Percentiles rank a stretch among this genome's conserved stretches.
phyloP scores from a whole-genome alignment of 1,139 yeast species.

The Yamadazyma atmosphaerica region DNA sequence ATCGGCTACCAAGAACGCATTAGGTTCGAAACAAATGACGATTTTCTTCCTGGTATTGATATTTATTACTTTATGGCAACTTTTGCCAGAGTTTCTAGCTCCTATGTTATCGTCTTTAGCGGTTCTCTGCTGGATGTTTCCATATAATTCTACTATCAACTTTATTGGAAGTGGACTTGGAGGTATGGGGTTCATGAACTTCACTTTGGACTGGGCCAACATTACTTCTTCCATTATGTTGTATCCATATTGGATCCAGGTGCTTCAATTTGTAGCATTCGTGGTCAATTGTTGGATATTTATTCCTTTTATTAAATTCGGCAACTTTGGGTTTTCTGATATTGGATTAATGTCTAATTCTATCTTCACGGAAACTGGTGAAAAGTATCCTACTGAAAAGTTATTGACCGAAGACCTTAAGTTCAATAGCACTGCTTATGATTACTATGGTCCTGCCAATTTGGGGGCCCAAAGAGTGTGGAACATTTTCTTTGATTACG shows the following conservation, averaged over 20 bases:
- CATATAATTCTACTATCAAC: slow-evolving; percentile 32
- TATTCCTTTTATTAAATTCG: slow-evolving; percentile 44
- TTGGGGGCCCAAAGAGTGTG: slow-evolving; percentile 49
- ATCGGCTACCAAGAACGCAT: slow-evolving; percentile 5
- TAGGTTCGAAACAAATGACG: slow-evolving; percentile 31
- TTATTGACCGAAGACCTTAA: slow-evolving; percentile 32
- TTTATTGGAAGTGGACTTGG: slow-evolving; percentile 48
- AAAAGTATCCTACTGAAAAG: slow-evolving; percentile 33
- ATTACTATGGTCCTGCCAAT: slow-evolving; percentile 36
- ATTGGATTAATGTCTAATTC: slow-evolving; percentile 44
- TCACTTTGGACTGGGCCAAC: slow-evolving; percentile 48
- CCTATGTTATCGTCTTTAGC: slow-evolving; percentile 45
- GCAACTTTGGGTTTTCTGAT: slow-evolving; percentile 23
- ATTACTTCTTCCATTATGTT: slow-evolving; percentile 45
- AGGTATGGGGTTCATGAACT: slow-evolving; percentile 44
- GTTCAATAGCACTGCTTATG: slow-evolving; percentile 42
- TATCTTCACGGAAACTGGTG: slow-evolving; percentile 31
- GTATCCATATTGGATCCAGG: slow-evolving; percentile 47
- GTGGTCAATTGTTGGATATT: slow-evolving; percentile 41
- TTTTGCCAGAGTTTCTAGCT: slow-evolving; percentile 43
- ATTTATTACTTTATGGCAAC: slow-evolving; percentile 39
- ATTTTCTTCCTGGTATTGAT: slow-evolving; percentile 30
- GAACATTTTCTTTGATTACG: slow-evolving; percentile 54
- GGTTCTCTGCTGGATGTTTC: slow-evolving; percentile 45
- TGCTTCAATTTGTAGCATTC: slow-evolving; percentile 43